These are phyloP conservation scores for Kalanchoe fedtschenkoi DNA, from an alignment of 164 flowering plant genomes.

Conservation along the genomic window DNA sequence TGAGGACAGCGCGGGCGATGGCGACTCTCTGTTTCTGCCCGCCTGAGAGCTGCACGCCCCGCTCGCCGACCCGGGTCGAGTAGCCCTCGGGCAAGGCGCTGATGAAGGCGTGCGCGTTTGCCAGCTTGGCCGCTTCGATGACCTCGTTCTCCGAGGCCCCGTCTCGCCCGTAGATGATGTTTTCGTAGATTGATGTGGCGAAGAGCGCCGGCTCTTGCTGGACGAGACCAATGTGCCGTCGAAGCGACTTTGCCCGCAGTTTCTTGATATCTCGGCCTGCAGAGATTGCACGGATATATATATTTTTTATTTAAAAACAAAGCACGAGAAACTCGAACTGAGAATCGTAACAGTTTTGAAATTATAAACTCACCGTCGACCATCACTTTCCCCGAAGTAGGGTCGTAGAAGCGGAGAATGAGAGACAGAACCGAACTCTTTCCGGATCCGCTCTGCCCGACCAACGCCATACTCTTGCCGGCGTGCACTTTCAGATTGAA, in stretches of 20 bases:
- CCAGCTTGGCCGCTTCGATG: constrained; percentile 82
- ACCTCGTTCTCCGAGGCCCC: constrained; percentile 81
- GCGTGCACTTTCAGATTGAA: constrained; percentile 58
- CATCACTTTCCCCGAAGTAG: constrained; percentile 67
- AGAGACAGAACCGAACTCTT: constrained; percentile 91
- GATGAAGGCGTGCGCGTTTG: constrained; percentile 84
- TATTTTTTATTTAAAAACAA: neutral
- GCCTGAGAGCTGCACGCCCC: constrained; percentile 93
- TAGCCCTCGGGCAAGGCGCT: constrained; percentile 87
- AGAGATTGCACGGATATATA: neutral
- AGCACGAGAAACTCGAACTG: neutral
- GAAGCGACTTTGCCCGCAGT: constrained; percentile 60
- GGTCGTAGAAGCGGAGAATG: constrained; percentile 81
- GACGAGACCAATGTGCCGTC: constrained; percentile 82
- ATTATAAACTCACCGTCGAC: constrained; percentile 58
- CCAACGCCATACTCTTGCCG: constrained; percentile 84
- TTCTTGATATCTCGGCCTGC: constrained; percentile 83
- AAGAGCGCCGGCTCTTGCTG: constrained; percentile 98
- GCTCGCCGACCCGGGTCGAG: constrained; percentile 83
- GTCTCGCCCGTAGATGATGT: constrained; percentile 88
- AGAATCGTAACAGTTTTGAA: neutral
- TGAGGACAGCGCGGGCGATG: constrained; percentile 85
- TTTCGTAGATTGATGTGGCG: constrained; percentile 82
- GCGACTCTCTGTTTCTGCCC: constrained; percentile 94
- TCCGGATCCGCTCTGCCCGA: constrained; percentile 97